Conservation (phyloP, 2,329 filamentous ascomycete genomes). For the Pseudopyricularia cyperi region DNA sequence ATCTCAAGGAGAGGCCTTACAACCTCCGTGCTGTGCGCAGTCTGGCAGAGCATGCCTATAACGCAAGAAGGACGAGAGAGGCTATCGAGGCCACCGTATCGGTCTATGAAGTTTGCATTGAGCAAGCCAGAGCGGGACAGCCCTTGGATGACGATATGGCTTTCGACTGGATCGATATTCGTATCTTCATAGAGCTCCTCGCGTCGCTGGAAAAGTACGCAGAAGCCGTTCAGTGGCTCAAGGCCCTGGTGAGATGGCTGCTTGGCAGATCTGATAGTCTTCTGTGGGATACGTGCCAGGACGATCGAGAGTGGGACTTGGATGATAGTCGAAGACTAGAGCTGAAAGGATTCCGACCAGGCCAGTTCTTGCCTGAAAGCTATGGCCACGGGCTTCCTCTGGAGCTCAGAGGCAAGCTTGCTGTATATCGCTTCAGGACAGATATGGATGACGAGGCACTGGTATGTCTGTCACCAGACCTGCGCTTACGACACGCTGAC, state of each 20-base stretch:
- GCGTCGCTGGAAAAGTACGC: constrained; percentile 48
- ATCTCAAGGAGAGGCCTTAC: constrained; percentile 36
- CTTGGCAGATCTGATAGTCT: constrained; percentile 59
- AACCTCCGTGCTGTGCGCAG: constrained; percentile 42
- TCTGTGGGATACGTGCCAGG: constrained; percentile 65
- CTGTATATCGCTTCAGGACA: constrained; percentile 65
- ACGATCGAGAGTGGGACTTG: constrained; percentile 84
- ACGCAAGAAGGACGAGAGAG: constrained; percentile 31
- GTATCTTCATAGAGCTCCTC: constrained; percentile 74
- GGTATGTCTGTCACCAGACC: constrained; percentile 7
- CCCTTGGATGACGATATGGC: constrained; percentile 19
- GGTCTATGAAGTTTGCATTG: constrained; percentile 35
- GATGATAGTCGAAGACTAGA: constrained; percentile 53
- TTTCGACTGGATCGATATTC: constrained; percentile 67
- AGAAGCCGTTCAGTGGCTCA: constrained; percentile 57
- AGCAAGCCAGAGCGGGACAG: constrained; percentile 21
- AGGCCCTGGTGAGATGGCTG: constrained; percentile 66
- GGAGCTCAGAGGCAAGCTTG: constrained; percentile 74
- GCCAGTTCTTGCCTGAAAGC: constrained; percentile 34
- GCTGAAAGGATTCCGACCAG: constrained; percentile 47
- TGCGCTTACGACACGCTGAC: not conserved
- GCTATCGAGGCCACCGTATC: constrained; percentile 26
- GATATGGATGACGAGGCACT: constrained; percentile 59
- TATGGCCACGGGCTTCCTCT: constrained; percentile 68
- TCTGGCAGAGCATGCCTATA: constrained; percentile 42